These are phyloP conservation scores for Talaromyces sp. DNA, from an alignment of 2,329 filamentous ascomycete genomes.

Conservation along the genomic window DNA sequence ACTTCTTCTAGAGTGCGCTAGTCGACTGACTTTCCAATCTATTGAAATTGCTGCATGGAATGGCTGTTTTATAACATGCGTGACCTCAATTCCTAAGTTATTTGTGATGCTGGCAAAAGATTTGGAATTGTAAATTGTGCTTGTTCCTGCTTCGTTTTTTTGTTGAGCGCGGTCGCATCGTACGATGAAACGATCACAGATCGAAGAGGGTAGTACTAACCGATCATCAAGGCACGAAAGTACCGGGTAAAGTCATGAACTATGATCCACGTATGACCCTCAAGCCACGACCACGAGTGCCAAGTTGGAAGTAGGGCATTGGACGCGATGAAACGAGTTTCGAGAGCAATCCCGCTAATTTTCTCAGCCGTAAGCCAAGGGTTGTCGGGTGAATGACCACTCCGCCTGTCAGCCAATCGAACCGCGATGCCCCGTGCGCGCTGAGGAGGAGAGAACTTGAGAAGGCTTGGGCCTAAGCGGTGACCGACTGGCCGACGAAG, in stretches of 20 bases:
- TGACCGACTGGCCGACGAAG: not conserved
- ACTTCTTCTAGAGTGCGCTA: not conserved
- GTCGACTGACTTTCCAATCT: conserved; percentile 5
- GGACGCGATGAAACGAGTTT: not conserved
- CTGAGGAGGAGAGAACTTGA: not conserved
- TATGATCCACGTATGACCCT: not conserved
- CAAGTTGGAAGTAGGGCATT: not conserved
- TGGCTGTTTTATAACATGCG: not conserved
- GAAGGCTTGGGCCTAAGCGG: not conserved
- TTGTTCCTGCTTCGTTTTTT: not conserved
- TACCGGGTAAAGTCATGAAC: not conserved
- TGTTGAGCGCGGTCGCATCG: not conserved
- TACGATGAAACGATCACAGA: not conserved
- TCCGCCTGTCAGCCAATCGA: too few relatives aligned
- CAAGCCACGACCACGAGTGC: not conserved
- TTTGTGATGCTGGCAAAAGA: not conserved
- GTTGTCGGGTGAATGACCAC: not conserved
- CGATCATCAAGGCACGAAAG: not conserved
- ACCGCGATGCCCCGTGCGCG: conserved; percentile 1
- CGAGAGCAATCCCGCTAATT: not conserved
- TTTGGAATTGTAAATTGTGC: not conserved
- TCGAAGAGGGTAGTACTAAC: not conserved
- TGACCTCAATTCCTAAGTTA: not conserved
- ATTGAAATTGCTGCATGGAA: conserved; percentile 13
- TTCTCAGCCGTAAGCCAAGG: conserved; percentile 8